Percentiles rank a stretch among this genome's conserved stretches.
These are phyloP conservation scores for Russula foetens DNA, from an alignment of 768 basidiomycete genomes.

Conservation along the genomic window DNA sequence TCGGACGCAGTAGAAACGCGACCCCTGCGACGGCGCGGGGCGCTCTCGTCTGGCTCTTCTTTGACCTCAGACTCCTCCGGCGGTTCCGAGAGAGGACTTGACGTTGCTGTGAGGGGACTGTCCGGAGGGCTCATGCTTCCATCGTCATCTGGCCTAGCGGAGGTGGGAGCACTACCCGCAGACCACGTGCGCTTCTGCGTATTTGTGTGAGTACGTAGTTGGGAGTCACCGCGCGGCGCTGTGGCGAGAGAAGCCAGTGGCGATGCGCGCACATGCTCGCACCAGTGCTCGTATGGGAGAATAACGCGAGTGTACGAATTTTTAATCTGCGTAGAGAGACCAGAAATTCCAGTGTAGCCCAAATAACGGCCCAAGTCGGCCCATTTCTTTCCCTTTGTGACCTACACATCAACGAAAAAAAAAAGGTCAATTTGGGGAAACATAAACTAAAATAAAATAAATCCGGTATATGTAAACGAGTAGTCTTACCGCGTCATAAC, in stretches of 20 bases:
- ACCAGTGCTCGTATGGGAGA: slow-evolving; percentile 92
- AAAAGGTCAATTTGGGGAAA: neutral
- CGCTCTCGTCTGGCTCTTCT: slow-evolving; percentile 40
- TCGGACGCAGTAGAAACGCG: slow-evolving; percentile 47
- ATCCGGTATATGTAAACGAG: neutral
- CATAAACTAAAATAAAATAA: neutral
- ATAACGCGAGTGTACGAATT: slow-evolving; percentile 87
- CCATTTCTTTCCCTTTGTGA: slow-evolving; percentile 82
- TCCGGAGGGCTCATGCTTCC: slow-evolving; percentile 46
- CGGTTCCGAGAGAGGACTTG: slow-evolving; percentile 72
- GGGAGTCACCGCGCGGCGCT: slow-evolving; percentile 26
- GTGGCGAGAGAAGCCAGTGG: slow-evolving; percentile 33
- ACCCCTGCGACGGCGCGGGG: slow-evolving; percentile 41
- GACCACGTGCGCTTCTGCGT: slow-evolving; percentile 36
- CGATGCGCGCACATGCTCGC: slow-evolving; percentile 62
- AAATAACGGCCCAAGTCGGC: slow-evolving; percentile 73
- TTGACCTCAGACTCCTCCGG: slow-evolving; percentile 67
- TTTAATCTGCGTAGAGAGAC: slow-evolving; percentile 82
- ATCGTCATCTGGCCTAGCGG: slow-evolving; percentile 17
- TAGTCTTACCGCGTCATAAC: slow-evolving; percentile 68
- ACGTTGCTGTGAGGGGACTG: slow-evolving; percentile 69
- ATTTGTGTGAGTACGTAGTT: slow-evolving; percentile 44
- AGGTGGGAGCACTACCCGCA: slow-evolving; percentile 28
- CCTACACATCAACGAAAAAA: slow-evolving; percentile 38
- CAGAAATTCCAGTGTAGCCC: slow-evolving; percentile 76